phyloP scores from a whole-genome alignment of 768 basidiomycete genomes.

The Russula sp. region DNA sequence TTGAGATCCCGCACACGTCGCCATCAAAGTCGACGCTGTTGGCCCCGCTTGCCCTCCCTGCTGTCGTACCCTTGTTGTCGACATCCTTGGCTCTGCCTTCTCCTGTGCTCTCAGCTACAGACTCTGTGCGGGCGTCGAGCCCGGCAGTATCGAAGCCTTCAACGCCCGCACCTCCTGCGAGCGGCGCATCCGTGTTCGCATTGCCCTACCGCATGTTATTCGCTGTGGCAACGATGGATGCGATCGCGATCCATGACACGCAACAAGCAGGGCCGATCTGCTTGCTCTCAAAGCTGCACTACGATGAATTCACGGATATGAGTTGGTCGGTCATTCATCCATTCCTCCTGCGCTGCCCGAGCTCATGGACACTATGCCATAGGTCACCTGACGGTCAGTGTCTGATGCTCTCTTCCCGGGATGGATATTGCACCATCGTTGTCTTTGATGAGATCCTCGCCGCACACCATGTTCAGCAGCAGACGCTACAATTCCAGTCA shows the following conservation, averaged over 20 bases:
- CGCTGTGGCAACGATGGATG: conserved; percentile 95
- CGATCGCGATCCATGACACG: conserved; percentile 91
- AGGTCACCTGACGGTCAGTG: conserved; percentile 97
- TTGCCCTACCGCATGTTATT: conserved; percentile 92
- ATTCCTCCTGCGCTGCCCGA: background rate
- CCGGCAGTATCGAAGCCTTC: conserved; percentile 32
- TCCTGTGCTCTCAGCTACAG: conserved; percentile 47
- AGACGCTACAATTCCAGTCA: conserved; percentile 81
- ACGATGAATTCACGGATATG: conserved; percentile 96
- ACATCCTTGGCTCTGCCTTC: conserved; percentile 31
- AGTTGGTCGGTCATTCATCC: conserved; percentile 61
- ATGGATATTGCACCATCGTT: conserved; percentile 95
- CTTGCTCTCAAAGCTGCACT: conserved; percentile 89
- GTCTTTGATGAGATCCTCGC: conserved; percentile 93
- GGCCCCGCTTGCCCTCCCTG: conserved; percentile 19
- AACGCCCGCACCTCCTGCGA: conserved; percentile 42
- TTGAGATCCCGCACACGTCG: conserved; percentile 20
- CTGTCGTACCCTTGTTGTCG: conserved; percentile 1
- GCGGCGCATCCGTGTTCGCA: conserved; percentile 67
- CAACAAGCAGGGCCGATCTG: conserved; percentile 92
- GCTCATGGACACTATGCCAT: conserved; percentile 1
- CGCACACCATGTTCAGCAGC: conserved; percentile 84
- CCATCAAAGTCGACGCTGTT: conserved; percentile 21
- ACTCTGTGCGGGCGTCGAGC: conserved; percentile 30
- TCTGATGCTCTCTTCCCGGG: conserved; percentile 83